Conservation (phyloP, 2,329 filamentous ascomycete genomes). For the Elsinoe ampelina region DNA sequence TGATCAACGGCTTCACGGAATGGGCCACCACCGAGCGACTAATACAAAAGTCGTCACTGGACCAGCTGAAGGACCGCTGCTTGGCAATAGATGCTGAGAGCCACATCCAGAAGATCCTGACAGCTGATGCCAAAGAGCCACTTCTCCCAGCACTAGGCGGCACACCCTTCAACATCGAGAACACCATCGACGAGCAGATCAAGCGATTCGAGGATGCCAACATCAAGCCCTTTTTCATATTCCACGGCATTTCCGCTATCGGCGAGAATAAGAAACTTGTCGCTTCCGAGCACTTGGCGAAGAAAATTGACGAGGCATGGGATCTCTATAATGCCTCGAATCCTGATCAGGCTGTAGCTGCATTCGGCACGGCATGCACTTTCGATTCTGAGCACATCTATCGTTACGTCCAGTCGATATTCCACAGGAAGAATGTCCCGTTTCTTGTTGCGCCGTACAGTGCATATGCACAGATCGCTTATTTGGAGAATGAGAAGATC, state of each 20-base stretch:
- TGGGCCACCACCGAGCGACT: conserved; percentile 43
- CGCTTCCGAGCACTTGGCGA: conserved; percentile 18
- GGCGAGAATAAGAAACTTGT: conserved; percentile 15
- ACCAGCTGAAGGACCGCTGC: conserved; percentile 62
- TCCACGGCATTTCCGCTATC: conserved; percentile 75
- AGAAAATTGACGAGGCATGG: conserved; percentile 57
- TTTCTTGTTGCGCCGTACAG: conserved; percentile 82
- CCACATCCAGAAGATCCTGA: conserved; percentile 73
- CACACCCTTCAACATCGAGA: conserved; percentile 66
- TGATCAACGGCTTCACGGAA: conserved; percentile 44
- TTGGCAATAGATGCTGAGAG: conserved; percentile 84
- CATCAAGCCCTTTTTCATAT: conserved; percentile 79
- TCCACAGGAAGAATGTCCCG: conserved; percentile 59
- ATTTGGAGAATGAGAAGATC: conserved; percentile 39
- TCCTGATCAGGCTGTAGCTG: conserved; percentile 68
- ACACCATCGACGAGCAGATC: conserved; percentile 68
- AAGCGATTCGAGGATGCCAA: conserved; percentile 56
- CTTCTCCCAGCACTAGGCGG: conserved; percentile 85
- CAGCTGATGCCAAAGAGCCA: conserved; percentile 66
- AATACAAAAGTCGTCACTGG: conserved; percentile 51
- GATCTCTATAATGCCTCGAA: conserved; percentile 71
- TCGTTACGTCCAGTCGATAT: conserved; percentile 64
- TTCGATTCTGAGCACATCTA: conserved; percentile 64
- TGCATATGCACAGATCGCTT: conserved; percentile 60
- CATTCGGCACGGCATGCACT: conserved; percentile 74